Evolutionary conservation across 2,329 filamentous ascomycete species (phyloP).

Genomic region (Ophiocordyceps camponoti-floridani): DNA sequence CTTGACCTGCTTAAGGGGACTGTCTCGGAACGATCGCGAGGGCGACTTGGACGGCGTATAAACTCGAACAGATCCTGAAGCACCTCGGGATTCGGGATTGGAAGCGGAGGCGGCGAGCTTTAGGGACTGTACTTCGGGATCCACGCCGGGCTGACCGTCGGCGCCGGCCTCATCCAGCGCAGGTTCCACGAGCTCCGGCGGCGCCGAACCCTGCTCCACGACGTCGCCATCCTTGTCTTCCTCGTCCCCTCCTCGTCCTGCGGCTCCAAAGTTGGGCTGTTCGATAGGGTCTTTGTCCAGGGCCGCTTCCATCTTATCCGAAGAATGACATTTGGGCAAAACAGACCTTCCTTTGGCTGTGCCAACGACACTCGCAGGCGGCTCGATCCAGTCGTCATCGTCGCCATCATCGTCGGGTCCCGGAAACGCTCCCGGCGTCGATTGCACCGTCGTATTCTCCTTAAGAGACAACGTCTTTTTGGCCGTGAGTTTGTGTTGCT

Average conservation of each 20-base stretch:
- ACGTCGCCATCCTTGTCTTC: neutral
- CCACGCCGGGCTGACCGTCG: conserved; percentile 4
- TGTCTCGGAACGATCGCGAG: conserved; percentile 43
- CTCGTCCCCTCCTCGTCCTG: neutral
- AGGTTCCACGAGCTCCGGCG: conserved; percentile 34
- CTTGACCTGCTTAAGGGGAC: conserved; percentile 80
- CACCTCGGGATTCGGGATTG: conserved; percentile 33
- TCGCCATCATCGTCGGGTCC: conserved; percentile 21
- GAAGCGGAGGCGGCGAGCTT: conserved; percentile 46
- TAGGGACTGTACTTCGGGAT: conserved; percentile 13
- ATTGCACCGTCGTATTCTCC: conserved; percentile 14
- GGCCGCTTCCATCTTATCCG: conserved; percentile 42
- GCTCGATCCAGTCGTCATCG: conserved; percentile 47
- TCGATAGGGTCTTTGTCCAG: conserved; percentile 28
- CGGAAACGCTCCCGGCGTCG: conserved; percentile 42
- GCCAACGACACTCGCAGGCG: conserved; percentile 18
- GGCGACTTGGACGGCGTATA: conserved; percentile 38
- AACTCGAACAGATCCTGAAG: conserved; percentile 20
- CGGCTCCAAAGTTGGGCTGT: conserved; percentile 17
- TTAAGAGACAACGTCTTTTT: conserved; percentile 11
- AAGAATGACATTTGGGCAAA: conserved; percentile 41
- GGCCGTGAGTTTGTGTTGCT: conserved; percentile 13
- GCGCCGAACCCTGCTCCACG: conserved; percentile 1
- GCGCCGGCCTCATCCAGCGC: conserved; percentile 4
- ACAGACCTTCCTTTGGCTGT: conserved; percentile 24